Conservation (phyloP, 768 basidiomycete genomes). For the Tylopilus balloui region DNA sequence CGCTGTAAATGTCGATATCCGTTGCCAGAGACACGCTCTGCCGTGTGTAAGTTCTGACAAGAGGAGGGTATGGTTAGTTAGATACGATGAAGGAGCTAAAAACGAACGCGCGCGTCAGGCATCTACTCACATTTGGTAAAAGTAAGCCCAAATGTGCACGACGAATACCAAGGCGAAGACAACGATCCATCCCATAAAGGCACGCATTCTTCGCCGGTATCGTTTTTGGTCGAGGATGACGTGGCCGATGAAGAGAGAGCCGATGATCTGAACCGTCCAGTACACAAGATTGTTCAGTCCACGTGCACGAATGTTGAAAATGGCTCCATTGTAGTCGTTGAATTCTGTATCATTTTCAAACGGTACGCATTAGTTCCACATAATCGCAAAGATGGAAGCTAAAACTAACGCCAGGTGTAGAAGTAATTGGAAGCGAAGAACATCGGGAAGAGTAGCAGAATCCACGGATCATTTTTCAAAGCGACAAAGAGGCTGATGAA, state of each 20-base stretch:
- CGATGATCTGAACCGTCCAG: constrained; percentile 75
- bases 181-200: constrained; percentile 65
- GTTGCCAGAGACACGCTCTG: constrained; percentile 35
- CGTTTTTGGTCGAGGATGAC: constrained; percentile 54
- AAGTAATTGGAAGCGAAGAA: constrained; percentile 84
- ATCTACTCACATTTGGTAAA: constrained; percentile 61
- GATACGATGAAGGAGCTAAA: too few relatives aligned
- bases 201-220: constrained; percentile 61
- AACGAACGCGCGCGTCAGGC: not conserved
- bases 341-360: constrained; percentile 49
- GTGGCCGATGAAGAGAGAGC: constrained; percentile 67
- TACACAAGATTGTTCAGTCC: constrained; percentile 76
- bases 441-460: constrained; percentile 79
- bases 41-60: constrained; percentile 49
- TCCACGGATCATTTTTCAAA: constrained; percentile 64
- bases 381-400: not conserved
- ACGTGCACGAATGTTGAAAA: constrained; percentile 80
- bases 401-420: constrained; percentile 70
- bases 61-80: not conserved
- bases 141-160: constrained; percentile 74
- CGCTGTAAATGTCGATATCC: constrained; percentile 58
- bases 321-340: constrained; percentile 71
- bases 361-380: not conserved
- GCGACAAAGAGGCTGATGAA: constrained; percentile 63
- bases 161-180: constrained; percentile 62